Base-by-base conservation (phyloP, 495 filamentous ascomycete species). In the Zalerion maritima region DNA sequence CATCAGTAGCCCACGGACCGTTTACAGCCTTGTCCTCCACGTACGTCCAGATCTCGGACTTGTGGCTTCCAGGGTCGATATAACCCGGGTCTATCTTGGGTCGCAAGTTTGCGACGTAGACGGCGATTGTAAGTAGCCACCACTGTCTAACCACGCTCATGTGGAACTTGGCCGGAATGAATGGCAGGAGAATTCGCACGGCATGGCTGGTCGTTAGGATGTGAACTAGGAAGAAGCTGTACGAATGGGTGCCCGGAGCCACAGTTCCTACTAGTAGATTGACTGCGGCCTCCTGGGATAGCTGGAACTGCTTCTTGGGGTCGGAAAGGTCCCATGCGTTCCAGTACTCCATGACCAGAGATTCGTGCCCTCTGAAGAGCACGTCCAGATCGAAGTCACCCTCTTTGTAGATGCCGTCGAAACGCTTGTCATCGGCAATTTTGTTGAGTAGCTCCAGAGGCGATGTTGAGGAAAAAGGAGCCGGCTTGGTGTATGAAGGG, bases 161-260 rank as follows among this genome's bases (percentile, higher is more conserved):
- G 36, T 89, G 85, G 35, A 70, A 81, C 41, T 70, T 69, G 3
- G 61, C 47, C 0, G 84, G 86, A 9, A 93, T 62, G 4, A 81
- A 46, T 3, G 89, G 89, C 2, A 96, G 62, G 6, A 96, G 47
- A 15, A 89, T 78, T 1, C 89, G 69, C 5, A 93, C 72, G 0
- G 89, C 89, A 47, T 96, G 84, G 35, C 75, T 82, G 18, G 79
- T 75, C 0, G 83, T 91, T 18, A 96, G 58, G 7, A 82, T 39
- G 40, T 94, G 83, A 9, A 78, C 70, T 32, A 84, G 40, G 56
- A 84, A 92, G 56, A 93, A 93, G 50, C 94, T 82, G 50, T 82
- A 89, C 1, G 57, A 45, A 29, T 71, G 62, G 4, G 71, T 72
- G 1, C 69, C 71, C 0, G 62, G 58, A 7, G 60, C 43, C 0